Evolutionary conservation across 2,329 filamentous ascomycete species (phyloP).

Genomic region (Aspergillus novofumigatus): DNA sequence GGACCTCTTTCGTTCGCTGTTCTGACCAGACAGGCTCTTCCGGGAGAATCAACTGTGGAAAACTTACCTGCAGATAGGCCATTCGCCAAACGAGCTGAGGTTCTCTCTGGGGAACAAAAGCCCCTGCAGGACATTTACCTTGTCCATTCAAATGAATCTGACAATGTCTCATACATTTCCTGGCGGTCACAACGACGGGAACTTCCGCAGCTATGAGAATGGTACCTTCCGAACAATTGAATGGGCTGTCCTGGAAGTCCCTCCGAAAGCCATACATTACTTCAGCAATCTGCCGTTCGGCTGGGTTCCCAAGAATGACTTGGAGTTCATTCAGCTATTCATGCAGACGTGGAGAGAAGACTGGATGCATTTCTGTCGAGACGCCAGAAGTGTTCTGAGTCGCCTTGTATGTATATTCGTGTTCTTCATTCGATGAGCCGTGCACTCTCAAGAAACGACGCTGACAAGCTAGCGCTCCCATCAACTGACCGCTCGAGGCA

Average conservation of each 20-base stretch:
- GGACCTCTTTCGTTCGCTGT: background rate
- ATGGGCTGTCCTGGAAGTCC: slow-evolving; percentile 13
- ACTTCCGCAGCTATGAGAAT: background rate
- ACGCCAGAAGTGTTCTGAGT: slow-evolving; percentile 7
- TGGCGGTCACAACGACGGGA: background rate
- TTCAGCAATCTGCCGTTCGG: slow-evolving; percentile 13
- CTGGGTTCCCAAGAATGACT: slow-evolving; percentile 12
- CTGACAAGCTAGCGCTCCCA: slow-evolving; percentile 8
- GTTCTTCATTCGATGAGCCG: background rate
- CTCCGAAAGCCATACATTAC: slow-evolving; percentile 10
- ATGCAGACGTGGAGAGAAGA: slow-evolving; percentile 13
- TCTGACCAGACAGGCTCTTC: slow-evolving; percentile 4
- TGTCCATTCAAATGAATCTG: slow-evolving; percentile 8
- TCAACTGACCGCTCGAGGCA: slow-evolving; percentile 10
- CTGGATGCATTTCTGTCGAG: slow-evolving; percentile 11
- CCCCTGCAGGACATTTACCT: slow-evolving; percentile 13
- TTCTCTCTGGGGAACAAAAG: slow-evolving; percentile 11
- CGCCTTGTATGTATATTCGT: slow-evolving; percentile 6
- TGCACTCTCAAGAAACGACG: background rate
- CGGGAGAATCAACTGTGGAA: slow-evolving; percentile 11
- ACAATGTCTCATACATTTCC: background rate
- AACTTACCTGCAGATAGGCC: slow-evolving; percentile 6
- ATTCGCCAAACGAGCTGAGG: slow-evolving; percentile 8
- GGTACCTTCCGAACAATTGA: slow-evolving; percentile 5
- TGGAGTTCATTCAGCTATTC: slow-evolving; percentile 11